Evolutionary conservation across 345 rosid genomes (phyloP), one percentile per base, ranked within the genome.

Genomic region (Eucalyptus rudis): DNA sequence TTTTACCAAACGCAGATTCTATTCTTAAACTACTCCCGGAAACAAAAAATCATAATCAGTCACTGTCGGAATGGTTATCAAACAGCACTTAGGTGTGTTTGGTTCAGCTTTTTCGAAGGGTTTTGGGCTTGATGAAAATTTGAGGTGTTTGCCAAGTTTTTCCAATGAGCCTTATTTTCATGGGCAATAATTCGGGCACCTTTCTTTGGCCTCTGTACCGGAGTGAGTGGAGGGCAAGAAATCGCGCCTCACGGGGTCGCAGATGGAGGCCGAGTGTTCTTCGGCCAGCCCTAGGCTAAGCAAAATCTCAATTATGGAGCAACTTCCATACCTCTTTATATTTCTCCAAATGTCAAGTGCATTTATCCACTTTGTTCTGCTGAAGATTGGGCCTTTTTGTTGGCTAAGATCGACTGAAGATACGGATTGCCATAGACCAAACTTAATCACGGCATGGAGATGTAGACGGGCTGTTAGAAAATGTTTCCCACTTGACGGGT

Each of bases 21-120:
- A 0, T 49, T 49, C 15, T 0, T 6, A 13, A 49, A 49, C 6
- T 49, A 0, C 50, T 49, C 15, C 0, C 0, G 2, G 0, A 2
- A 49, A 49, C 15, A 49, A 49, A 49, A 49, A 49, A 49, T 49
- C 15, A 49, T 0, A 49, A 49, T 49, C 50, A 0, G 1, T 49
- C 15, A 13, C 6, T 1, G 1, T 49, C 4, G 2, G 2, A 0
- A 49, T 49, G 15, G 0, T 49, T 49, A 49, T 2, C 15, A 49
- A 49, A 49, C 6, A 49, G 0, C 6, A 49, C 50, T 2, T 49
- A 13, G 22, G 0, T 51, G 24, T 52, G 24, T 56, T 56, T 56
- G 27, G 62, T 20, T 20, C 6, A 22, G 12, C 29, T 56, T 56
- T 20, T 24, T 9, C 5, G 2, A 54, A 20, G 5, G 59, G 5